phyloP scores from a whole-genome alignment of 2,329 filamentous ascomycete genomes.

The Ophiocordyceps australis region DNA sequence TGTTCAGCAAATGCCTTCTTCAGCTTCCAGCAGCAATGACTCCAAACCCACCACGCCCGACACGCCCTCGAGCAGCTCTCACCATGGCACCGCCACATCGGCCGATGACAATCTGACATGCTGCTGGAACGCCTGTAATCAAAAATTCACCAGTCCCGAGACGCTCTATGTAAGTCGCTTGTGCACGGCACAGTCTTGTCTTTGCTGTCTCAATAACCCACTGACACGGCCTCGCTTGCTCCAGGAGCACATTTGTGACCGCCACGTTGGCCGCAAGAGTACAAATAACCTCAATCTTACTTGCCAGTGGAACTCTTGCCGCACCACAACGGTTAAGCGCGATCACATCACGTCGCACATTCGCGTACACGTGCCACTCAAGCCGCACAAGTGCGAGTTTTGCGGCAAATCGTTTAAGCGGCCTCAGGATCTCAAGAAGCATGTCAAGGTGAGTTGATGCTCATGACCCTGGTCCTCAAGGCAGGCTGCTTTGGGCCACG shows the following conservation, averaged over 20 bases:
- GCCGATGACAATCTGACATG: conserved; percentile 38
- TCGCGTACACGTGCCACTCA: conserved; percentile 93
- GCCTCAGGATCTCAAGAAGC: conserved; percentile 97
- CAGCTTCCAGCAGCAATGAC: conserved; percentile 16
- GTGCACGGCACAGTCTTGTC: not conserved
- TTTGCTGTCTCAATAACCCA: too few species aligned
- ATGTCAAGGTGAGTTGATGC: conserved; percentile 54
- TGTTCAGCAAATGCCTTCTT: too few species aligned
- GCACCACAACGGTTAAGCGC: conserved; percentile 93
- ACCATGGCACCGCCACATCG: conserved; percentile 15
- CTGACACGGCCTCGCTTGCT: not conserved
- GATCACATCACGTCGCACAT: conserved; percentile 99
- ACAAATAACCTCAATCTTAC: conserved; percentile 97
- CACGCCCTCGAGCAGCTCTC: conserved; percentile 28
- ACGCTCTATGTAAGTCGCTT: conserved; percentile 35
- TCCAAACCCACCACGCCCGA: conserved; percentile 35
- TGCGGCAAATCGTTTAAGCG: conserved; percentile 99
- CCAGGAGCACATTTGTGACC: conserved; percentile 94
- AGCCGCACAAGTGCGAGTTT: conserved; percentile 98
- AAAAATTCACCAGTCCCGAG: conserved; percentile 39
- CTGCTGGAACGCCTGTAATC: conserved; percentile 40
- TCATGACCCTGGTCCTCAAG: conserved; percentile 1
- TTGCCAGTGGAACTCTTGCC: conserved; percentile 92
- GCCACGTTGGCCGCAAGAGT: conserved; percentile 95
- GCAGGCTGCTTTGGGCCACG: too few species aligned